Percentiles rank a stretch among this genome's conserved stretches.
Evolutionary conservation across 352 stramenopile genomes (phyloP).

Genomic region (Phytophthora foliorum): DNA sequence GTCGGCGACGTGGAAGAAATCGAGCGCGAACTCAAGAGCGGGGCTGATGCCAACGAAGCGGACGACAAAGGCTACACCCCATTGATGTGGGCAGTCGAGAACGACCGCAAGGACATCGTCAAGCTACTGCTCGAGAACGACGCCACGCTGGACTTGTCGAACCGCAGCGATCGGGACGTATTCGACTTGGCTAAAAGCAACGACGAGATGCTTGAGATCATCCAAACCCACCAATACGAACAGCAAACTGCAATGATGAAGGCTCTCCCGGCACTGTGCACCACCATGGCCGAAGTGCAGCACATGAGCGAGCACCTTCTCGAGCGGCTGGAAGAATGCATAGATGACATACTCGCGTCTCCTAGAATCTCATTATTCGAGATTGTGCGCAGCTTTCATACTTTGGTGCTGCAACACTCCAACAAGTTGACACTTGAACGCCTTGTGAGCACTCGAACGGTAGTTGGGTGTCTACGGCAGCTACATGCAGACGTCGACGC

Average conservation of each 20-base stretch:
- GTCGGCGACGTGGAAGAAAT: slow-evolving; percentile 1
- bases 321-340: not conserved
- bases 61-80: slow-evolving; percentile 8
- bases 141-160: slow-evolving; percentile 19
- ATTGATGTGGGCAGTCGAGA: slow-evolving; percentile 26
- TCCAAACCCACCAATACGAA: slow-evolving; percentile 11
- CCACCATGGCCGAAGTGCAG: slow-evolving; percentile 4
- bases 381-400: slow-evolving; percentile 13
- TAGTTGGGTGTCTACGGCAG: slow-evolving; percentile 13
- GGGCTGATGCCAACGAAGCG: slow-evolving; percentile 13
- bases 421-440: slow-evolving; percentile 26
- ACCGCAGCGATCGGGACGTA: slow-evolving; percentile 5
- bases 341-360: not conserved
- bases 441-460: slow-evolving; percentile 21
- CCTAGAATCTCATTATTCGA: not conserved
- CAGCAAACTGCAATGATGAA: slow-evolving; percentile 1
- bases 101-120: slow-evolving; percentile 7
- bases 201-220: not conserved
- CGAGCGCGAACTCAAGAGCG: not conserved
- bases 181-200: slow-evolving; percentile 12
- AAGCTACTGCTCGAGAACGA: slow-evolving; percentile 14
- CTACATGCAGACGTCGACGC: slow-evolving; percentile 23
- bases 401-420: slow-evolving; percentile 16
- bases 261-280: slow-evolving; percentile 4
- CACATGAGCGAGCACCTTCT: slow-evolving; percentile 19